phyloP scores from a whole-genome alignment of 768 basidiomycete species.

The Rhodotorula toruloides region DNA sequence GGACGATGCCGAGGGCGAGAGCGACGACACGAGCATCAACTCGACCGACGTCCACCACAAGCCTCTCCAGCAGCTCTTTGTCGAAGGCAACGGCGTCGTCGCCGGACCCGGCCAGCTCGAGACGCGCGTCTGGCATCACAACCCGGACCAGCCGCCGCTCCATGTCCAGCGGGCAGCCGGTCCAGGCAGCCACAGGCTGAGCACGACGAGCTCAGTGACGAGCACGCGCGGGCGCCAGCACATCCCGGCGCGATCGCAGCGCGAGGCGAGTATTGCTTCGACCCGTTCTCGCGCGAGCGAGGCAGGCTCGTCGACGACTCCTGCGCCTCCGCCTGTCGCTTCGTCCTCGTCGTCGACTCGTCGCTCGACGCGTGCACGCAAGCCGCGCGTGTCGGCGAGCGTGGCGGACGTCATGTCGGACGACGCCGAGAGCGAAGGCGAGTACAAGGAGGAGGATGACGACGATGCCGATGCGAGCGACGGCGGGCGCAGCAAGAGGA shows the following conservation, averaged over 20 bases:
- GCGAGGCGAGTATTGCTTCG: constrained; percentile 20
- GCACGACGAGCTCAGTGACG: constrained; percentile 13
- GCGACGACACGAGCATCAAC: constrained; percentile 37
- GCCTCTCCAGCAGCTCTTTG: constrained; percentile 4
- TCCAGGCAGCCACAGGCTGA: constrained; percentile 13
- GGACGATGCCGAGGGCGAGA: constrained; percentile 37
- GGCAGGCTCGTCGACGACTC: constrained; percentile 3
- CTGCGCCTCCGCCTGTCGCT: background rate
- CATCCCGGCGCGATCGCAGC: constrained; percentile 14
- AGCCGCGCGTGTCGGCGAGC: background rate
- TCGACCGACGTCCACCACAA: constrained; percentile 20
- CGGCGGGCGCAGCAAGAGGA: constrained; percentile 1
- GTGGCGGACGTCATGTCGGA: constrained; percentile 1
- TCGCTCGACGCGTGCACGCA: constrained; percentile 14
- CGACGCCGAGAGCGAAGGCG: constrained; percentile 7
- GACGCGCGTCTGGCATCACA: constrained; percentile 24
- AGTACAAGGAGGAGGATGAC: constrained; percentile 17
- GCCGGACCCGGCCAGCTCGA: constrained; percentile 14
- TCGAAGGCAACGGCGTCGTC: background rate
- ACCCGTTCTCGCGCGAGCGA: constrained; percentile 19
- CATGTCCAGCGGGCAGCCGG: constrained; percentile 29
- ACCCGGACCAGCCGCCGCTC: constrained; percentile 21
- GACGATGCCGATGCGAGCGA: background rate
- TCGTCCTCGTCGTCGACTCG: background rate
- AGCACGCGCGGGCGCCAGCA: constrained; percentile 19